Evolutionary conservation across 208 protist genomes (phyloP).

Genomic region (Polymyxa betae): DNA sequence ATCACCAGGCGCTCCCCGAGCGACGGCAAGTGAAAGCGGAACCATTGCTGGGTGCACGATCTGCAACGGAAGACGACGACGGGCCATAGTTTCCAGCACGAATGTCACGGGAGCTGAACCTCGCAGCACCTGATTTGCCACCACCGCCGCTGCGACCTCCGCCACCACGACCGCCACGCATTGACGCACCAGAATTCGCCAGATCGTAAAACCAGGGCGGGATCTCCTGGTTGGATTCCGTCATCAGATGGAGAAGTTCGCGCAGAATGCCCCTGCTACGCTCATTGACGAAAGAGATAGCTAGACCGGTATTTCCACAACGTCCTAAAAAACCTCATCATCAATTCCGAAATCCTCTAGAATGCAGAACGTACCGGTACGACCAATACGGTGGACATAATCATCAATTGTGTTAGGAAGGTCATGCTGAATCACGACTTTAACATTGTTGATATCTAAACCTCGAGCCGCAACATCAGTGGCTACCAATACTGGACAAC

Average conservation of each 20-base stretch:
- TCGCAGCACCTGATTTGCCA: not conserved
- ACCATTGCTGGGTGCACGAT: not conserved
- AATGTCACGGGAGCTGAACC: slow-evolving; percentile 40
- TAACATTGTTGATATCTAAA: slow-evolving; percentile 77
- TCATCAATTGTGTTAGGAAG: slow-evolving; percentile 80
- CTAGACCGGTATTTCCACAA: slow-evolving; percentile 61
- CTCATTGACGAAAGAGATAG: slow-evolving; percentile 65
- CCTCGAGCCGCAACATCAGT: slow-evolving; percentile 74
- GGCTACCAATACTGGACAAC: slow-evolving; percentile 63
- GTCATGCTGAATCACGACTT: slow-evolving; percentile 83
- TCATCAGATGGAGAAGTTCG: slow-evolving; percentile 53
- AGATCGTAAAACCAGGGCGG: slow-evolving; percentile 52
- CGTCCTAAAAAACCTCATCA: slow-evolving; percentile 82
- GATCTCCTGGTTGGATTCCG: slow-evolving; percentile 54
- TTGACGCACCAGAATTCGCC: not conserved
- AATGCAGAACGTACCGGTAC: slow-evolving; percentile 75
- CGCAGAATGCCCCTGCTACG: slow-evolving; percentile 39
- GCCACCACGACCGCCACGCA: not conserved
- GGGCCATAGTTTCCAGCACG: not conserved
- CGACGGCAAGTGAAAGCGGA: not conserved
- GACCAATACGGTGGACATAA: slow-evolving; percentile 96
- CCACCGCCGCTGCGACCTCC: slow-evolving; percentile 40
- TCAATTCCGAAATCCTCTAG: not conserved
- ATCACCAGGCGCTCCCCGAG: not conserved
- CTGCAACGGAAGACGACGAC: not conserved